Evolutionary conservation across 768 basidiomycete genomes (phyloP), one percentile per base, ranked within the genome.

Genomic region (Lactifluus volemus): DNA sequence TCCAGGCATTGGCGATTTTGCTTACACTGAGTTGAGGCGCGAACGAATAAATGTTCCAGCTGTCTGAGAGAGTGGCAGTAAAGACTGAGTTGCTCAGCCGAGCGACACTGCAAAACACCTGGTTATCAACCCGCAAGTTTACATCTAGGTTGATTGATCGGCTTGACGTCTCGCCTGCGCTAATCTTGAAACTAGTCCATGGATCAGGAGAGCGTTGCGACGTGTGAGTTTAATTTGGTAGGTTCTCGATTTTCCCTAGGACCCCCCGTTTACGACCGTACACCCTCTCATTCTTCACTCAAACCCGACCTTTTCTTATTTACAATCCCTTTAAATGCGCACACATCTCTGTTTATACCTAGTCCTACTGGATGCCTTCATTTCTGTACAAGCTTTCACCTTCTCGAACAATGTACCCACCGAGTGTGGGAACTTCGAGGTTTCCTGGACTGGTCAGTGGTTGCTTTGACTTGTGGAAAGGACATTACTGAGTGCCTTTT

Each of bases 371-470:
- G 38, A 8, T 41, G 39, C 36, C 30, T 49, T 53, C 39, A 21
- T 50, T n/a, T 7, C 21, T 29, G 63, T 55, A 5, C 53, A 48
- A 29, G 54, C 78, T 25, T 85, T 88, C 75, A 69, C 75, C 63
- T 78, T 83, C 68, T 72, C 55, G n/a, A 61, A 17, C 15, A 53
- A 73, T 36, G 55, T 72, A 10, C 79, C 84, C 5, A 77, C 83
- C 0, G 73, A 84, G 69, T 38, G 38, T 12, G 38, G 38, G 12
- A 12, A 38, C 38, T 38, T 38, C 3, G 3, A 38, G 38, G 38
- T 38, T 8, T 11, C 9, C 38, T 38, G 38, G 38, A 12, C 12
- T 38, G 38, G 38, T 38, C 8, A 38, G 38, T 38, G 38, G 8
- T 38, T 10, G 38, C 38, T 38, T 38, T 38, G 38, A 38, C 12